phyloP scores from a whole-genome alignment of 257 asterid genomes.

The Henckelia pumila region DNA sequence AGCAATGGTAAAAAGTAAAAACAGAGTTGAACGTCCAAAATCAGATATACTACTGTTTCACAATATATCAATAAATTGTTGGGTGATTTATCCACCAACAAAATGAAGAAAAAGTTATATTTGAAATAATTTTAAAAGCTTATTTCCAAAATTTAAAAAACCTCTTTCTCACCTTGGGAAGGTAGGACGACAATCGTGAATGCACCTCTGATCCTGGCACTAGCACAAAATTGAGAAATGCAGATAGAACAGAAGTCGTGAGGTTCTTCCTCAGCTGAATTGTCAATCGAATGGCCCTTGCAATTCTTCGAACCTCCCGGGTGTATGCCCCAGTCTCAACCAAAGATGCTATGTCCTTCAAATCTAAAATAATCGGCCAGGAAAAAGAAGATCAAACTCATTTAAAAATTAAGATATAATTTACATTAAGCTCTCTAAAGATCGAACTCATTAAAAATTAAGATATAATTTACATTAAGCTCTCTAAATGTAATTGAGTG shows the following conservation, averaged over 20 bases:
- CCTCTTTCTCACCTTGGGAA: constrained; percentile 42
- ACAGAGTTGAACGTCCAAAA: not conserved
- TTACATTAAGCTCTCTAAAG: not conserved
- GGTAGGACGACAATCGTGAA: constrained; percentile 50
- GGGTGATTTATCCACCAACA: not conserved
- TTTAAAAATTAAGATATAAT: not conserved
- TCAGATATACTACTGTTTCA: not conserved
- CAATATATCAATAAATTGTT: not conserved
- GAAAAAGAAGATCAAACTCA: not conserved
- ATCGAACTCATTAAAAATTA: not conserved
- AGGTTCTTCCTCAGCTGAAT: constrained; percentile 67
- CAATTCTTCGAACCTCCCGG: constrained; percentile 78
- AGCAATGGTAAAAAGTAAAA: not conserved
- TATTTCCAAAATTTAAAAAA: not conserved
- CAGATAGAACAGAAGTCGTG: constrained; percentile 43
- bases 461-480: not conserved
- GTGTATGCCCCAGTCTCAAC: constrained; percentile 84
- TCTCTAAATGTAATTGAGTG: constrained; percentile 1
- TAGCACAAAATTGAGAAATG: constrained; percentile 55
- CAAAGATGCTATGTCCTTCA: constrained; percentile 75
- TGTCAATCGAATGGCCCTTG: constrained; percentile 75
- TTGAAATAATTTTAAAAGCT: constrained; percentile 1
- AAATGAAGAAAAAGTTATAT: constrained; percentile 9
- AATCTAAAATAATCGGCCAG: constrained; percentile 36
- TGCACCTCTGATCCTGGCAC: constrained; percentile 66